phyloP scores from a whole-genome alignment of 805 yeast genomes.

The Hanseniaspora pseudoguilliermondii region DNA sequence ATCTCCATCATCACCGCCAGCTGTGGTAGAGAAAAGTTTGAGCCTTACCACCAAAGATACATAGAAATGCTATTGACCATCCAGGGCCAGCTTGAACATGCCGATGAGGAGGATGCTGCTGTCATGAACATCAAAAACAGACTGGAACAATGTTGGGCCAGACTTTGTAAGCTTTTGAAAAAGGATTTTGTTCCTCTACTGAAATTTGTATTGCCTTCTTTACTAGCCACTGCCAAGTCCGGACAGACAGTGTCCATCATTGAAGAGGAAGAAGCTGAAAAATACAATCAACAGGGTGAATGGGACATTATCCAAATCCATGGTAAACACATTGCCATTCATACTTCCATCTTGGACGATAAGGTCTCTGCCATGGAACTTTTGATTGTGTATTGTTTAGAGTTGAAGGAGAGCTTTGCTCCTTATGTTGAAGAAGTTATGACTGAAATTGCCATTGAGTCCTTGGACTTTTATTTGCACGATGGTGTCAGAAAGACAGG shows the following conservation, averaged over 20 bases:
- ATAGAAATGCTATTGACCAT: slow-evolving; percentile 58
- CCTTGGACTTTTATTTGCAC: slow-evolving; percentile 79
- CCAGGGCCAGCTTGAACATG: slow-evolving; percentile 41
- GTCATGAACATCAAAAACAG: slow-evolving; percentile 84
- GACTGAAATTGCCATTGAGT: slow-evolving; percentile 70
- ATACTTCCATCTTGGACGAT: slow-evolving; percentile 87
- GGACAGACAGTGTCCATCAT: slow-evolving; percentile 78
- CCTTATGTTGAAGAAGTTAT: slow-evolving; percentile 73
- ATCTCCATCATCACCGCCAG: slow-evolving; percentile 88
- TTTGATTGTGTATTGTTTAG: slow-evolving; percentile 69
- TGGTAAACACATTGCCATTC: slow-evolving; percentile 89
- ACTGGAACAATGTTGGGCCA: slow-evolving; percentile 90
- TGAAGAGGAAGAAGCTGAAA: slow-evolving; percentile 81
- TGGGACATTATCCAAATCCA: slow-evolving; percentile 89
- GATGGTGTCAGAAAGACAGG: slow-evolving; percentile 92
- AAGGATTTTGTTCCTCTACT: slow-evolving; percentile 73
- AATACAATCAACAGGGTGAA: slow-evolving; percentile 70
- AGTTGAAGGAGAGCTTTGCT: slow-evolving; percentile 67
- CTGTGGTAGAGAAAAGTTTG: slow-evolving; percentile 81
- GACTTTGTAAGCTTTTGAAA: slow-evolving; percentile 78
- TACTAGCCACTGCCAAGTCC: slow-evolving; percentile 73
- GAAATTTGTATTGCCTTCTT: slow-evolving; percentile 79
- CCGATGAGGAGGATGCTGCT: slow-evolving; percentile 24
- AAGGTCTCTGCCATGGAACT: slow-evolving; percentile 87
- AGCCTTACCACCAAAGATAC: slow-evolving; percentile 55